phyloP scores from a whole-genome alignment of 192 early-diverging fungal species.

The Linnemannia zychae region DNA sequence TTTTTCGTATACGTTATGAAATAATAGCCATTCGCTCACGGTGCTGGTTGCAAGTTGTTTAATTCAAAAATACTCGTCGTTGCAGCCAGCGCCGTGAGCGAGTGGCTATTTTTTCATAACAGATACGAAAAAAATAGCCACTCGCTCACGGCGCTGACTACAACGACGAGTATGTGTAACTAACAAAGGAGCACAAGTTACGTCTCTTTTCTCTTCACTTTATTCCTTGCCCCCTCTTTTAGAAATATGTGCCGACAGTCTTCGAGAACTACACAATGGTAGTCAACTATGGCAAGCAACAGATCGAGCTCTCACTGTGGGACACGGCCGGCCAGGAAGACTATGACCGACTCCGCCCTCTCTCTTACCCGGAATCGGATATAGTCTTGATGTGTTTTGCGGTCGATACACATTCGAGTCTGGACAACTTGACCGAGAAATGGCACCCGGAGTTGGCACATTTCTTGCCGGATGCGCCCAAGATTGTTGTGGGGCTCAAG shows the following conservation, averaged over 20 bases:
- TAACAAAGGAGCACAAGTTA: neutral
- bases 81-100: too few relatives aligned
- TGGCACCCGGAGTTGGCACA: constrained; percentile 67
- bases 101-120: too few relatives aligned
- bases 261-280: constrained; percentile 79
- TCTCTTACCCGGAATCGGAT: constrained; percentile 78
- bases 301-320: constrained; percentile 78
- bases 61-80: too few relatives aligned
- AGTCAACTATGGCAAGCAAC: constrained; percentile 65
- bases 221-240: neutral
- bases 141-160: too few relatives aligned
- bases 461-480: constrained; percentile 60
- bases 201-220: neutral
- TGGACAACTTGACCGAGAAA: constrained; percentile 84
- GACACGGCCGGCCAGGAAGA: constrained; percentile 85
- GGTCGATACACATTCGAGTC: constrained; percentile 76
- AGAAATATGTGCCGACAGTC: constrained; percentile 80
- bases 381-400: constrained; percentile 79
- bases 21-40: too few relatives aligned
- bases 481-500: constrained; percentile 67
- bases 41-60: too few relatives aligned
- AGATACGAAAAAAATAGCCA: too few relatives aligned
- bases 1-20: too few relatives aligned
- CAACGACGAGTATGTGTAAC: neutral
- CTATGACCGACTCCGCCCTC: constrained; percentile 76